These are phyloP conservation scores for Alternaria incomplexa DNA, from an alignment of 2,329 filamentous ascomycete species.

Conservation along the genomic window DNA sequence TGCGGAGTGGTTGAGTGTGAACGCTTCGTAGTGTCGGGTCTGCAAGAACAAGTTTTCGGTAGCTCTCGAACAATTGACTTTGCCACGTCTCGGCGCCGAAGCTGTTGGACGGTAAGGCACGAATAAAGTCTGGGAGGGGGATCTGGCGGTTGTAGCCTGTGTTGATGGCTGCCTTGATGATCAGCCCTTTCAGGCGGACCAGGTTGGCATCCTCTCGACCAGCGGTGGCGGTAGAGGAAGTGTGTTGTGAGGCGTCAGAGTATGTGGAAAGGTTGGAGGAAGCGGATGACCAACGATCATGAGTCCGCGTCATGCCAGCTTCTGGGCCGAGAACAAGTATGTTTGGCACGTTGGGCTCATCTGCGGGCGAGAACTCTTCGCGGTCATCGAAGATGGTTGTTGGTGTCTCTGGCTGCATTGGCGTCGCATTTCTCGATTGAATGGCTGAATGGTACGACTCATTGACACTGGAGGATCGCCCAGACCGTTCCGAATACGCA, in stretches of 20 bases:
- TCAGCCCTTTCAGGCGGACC: conserved; percentile 76
- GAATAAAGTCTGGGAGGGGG: conserved; percentile 76
- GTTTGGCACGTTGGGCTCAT: conserved; percentile 79
- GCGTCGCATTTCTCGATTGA: conserved; percentile 42
- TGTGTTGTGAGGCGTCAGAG: conserved; percentile 69
- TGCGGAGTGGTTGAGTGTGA: conserved; percentile 60
- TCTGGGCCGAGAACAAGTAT: conserved; percentile 84
- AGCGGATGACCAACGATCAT: conserved; percentile 79
- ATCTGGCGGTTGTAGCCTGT: conserved; percentile 73
- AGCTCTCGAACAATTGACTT: conserved; percentile 73
- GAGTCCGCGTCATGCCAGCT: conserved; percentile 56
- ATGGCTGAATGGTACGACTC: conserved; percentile 54
- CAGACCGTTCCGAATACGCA: conserved; percentile 45
- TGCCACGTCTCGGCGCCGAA: conserved; percentile 79
- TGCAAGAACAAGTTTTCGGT: conserved; percentile 77
- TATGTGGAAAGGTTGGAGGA: conserved; percentile 78
- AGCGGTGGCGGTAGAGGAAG: conserved; percentile 74
- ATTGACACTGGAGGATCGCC: conserved; percentile 52
- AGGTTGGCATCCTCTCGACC: conserved; percentile 77
- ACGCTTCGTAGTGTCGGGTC: conserved; percentile 68
- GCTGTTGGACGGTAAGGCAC: conserved; percentile 74
- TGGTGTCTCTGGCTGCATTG: conserved; percentile 77
- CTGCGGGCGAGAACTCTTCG: conserved; percentile 71
- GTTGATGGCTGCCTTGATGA: conserved; percentile 85
- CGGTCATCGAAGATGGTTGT: conserved; percentile 96